Percentiles rank a stretch among this genome's conserved stretches.
Evolutionary conservation across 1,284 basidiomycete genomes (phyloP).

Genomic region (Sanghuangporus weigelae): DNA sequence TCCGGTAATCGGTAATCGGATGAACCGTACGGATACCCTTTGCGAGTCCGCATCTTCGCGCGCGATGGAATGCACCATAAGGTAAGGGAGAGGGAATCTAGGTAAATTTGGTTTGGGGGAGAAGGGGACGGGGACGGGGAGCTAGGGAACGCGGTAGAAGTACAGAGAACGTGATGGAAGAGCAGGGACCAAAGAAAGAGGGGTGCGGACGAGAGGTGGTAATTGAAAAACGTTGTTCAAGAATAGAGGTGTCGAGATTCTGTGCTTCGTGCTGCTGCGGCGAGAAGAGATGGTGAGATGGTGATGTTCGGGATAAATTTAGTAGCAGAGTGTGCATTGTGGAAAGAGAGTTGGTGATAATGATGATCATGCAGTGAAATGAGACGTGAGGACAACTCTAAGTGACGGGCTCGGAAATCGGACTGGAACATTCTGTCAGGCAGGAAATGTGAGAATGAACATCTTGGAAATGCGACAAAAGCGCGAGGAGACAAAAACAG

Average conservation of each 20-base stretch:
- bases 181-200: background rate
- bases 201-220: background rate
- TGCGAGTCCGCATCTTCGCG: background rate
- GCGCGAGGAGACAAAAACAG: background rate
- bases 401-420: background rate
- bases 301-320: too few species aligned
- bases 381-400: background rate
- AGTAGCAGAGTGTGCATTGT: too few species aligned
- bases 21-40: background rate
- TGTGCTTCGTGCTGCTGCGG: background rate
- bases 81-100: background rate
- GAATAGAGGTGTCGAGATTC: background rate
- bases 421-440: background rate
- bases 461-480: background rate
- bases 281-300: too few species aligned
- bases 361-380: background rate
- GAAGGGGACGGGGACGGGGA: background rate
- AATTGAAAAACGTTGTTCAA: background rate
- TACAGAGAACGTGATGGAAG: background rate
- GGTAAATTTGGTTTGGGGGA: background rate
- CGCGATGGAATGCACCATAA: background rate
- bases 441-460: background rate
- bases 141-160: background rate
- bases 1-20: background rate
- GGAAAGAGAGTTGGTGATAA: background rate